A percentile compares a stretch with the other conserved stretches of the same genome.
phyloP scores from a whole-genome alignment of 306 rosid genomes.

The Hippophae gyantsensis region DNA sequence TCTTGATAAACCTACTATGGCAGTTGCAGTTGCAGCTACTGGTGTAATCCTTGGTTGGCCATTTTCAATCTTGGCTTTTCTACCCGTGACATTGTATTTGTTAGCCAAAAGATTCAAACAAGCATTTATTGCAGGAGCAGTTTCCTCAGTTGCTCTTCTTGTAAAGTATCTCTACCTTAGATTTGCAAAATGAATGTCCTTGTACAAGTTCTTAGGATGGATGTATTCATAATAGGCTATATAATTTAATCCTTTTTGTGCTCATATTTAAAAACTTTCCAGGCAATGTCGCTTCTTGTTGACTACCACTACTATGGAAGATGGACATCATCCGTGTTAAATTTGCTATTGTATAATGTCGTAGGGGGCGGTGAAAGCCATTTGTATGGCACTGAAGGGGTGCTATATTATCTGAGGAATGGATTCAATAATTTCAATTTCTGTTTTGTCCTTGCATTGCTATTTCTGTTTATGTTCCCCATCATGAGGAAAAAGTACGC shows the following conservation, averaged over 20 bases:
- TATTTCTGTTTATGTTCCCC: constrained; percentile 62
- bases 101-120: constrained; percentile 50
- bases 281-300: constrained; percentile 55
- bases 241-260: constrained; percentile 8
- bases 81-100: constrained; percentile 70
- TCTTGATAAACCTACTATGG: constrained; percentile 65
- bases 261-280: constrained; percentile 18
- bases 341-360: constrained; percentile 70
- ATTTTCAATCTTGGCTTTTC: constrained; percentile 88
- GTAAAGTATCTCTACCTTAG: constrained; percentile 39
- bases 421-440: constrained; percentile 93
- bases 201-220: constrained; percentile 1
- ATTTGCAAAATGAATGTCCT: constrained; percentile 10
- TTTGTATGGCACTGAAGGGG: constrained; percentile 87
- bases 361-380: constrained; percentile 97
- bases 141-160: constrained; percentile 59
- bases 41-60: constrained; percentile 99
- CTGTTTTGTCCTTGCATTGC: constrained; percentile 73
- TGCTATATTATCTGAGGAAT: constrained; percentile 70
- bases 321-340: constrained; percentile 92
- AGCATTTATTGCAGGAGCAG: constrained; percentile 63
- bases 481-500: constrained; percentile 70
- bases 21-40: constrained; percentile 66
- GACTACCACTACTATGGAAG: constrained; percentile 61
- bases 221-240: neutral